These are phyloP conservation scores for Adiantum capillusveneris DNA, from an alignment of 75 land plant species.

Conservation along the genomic window DNA sequence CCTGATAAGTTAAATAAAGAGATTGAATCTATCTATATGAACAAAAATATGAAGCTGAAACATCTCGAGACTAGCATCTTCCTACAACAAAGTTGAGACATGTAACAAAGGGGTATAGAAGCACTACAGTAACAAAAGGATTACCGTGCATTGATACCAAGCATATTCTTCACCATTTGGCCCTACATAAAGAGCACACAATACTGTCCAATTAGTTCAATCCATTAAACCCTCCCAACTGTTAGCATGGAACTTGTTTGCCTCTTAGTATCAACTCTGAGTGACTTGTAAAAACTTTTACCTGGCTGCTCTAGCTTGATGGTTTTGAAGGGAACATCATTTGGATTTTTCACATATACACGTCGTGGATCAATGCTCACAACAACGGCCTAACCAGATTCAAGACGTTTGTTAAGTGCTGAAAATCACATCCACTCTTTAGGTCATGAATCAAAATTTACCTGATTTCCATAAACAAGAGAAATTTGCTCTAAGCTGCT, in stretches of 20 bases:
- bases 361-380: slow-evolving; percentile 98
- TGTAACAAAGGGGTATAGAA: not conserved
- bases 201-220: not conserved
- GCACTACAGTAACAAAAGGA: too few relatives aligned
- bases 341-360: slow-evolving; percentile 61
- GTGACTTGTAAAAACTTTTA: slow-evolving; percentile 4
- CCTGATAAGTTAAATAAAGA: slow-evolving; percentile 27
- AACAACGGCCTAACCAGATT: slow-evolving; percentile 97
- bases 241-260: not conserved
- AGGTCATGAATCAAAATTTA: too few relatives aligned
- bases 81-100: not conserved
- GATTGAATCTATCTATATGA: too few relatives aligned
- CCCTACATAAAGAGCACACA: slow-evolving; percentile 54
- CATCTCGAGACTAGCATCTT: too few relatives aligned
- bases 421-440: not conserved
- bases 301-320: slow-evolving; percentile 60
- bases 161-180: slow-evolving; percentile 90
- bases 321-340: slow-evolving; percentile 65
- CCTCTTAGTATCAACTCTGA: too few relatives aligned
- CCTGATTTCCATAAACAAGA: slow-evolving; percentile 96
- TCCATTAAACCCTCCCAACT: not conserved
- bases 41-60: not conserved
- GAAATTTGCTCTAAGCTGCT: slow-evolving; percentile 96
- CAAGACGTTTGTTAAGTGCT: too few relatives aligned
- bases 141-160: slow-evolving; percentile 99